These are phyloP conservation scores for Cordyceps cateniannulata DNA, from an alignment of 2,329 filamentous ascomycete species.

Conservation along the genomic window DNA sequence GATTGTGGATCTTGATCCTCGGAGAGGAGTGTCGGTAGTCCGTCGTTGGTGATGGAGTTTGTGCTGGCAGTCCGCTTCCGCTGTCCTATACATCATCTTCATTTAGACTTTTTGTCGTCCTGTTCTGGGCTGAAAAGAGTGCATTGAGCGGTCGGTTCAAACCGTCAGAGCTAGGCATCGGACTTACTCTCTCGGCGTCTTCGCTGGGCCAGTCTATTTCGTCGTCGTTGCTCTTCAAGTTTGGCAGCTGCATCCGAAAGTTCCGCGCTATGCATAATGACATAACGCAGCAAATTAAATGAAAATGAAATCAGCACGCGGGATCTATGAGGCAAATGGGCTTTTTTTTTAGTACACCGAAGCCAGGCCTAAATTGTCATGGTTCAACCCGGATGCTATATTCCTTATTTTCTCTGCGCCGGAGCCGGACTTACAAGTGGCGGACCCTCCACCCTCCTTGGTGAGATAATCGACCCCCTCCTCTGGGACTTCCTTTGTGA, in stretches of 20 bases:
- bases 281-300: neutral
- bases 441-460: neutral
- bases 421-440: neutral
- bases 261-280: constrained; percentile 1
- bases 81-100: neutral
- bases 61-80: neutral
- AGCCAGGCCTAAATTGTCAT: neutral
- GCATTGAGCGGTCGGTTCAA: neutral
- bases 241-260: neutral
- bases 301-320: neutral
- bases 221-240: constrained; percentile 5
- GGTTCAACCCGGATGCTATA: no score
- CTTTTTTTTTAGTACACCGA: neutral
- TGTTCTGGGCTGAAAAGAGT: neutral
- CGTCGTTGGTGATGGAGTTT: neutral
- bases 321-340: neutral
- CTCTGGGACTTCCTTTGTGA: no score
- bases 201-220: constrained; percentile 9
- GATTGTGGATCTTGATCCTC: neutral
- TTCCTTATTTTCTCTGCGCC: neutral
- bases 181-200: constrained; percentile 5
- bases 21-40: neutral
- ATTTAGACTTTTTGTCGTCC: neutral
- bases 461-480: neutral
- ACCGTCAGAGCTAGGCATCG: neutral